Conservation (phyloP, 169 alveolate genomes). For the Eimeria necatrix region DNA sequence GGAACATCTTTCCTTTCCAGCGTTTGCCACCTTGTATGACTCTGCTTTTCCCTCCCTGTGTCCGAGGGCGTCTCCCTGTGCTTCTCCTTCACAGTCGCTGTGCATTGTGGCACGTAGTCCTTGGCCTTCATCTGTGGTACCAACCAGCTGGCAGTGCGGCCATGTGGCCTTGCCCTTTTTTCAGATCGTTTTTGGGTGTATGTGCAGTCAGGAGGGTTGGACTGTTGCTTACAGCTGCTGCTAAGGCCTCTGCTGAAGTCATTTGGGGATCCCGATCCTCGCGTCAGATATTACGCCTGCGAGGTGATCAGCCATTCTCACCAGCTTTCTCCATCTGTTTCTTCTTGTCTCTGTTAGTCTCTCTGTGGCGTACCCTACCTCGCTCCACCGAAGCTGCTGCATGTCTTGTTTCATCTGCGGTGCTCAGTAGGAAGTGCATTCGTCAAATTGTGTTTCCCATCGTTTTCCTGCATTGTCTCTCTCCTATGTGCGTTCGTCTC, state of each 20-base stretch:
- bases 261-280: constrained; percentile 79
- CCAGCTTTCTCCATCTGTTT: neutral
- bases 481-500: neutral
- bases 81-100: too few relatives aligned
- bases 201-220: constrained; percentile 58
- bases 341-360: neutral
- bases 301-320: constrained; percentile 64
- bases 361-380: neutral
- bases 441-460: neutral
- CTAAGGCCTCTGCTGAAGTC: constrained; percentile 77
- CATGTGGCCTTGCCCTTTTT: too few relatives aligned
- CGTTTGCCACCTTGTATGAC: too few relatives aligned
- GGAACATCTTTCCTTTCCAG: too few relatives aligned
- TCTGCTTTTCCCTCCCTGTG: too few relatives aligned
- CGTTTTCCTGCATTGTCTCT: neutral
- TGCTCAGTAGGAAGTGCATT: too few relatives aligned
- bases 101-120: too few relatives aligned
- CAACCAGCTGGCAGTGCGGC: too few relatives aligned
- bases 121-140: too few relatives aligned
- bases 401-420: too few relatives aligned
- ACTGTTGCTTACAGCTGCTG: constrained; percentile 59
- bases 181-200: neutral
- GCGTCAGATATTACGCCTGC: constrained; percentile 84
- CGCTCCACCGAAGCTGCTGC: neutral
- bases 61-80: too few relatives aligned